Conservation (phyloP, 306 rosid genomes). For the Abrus pulchellus region DNA sequence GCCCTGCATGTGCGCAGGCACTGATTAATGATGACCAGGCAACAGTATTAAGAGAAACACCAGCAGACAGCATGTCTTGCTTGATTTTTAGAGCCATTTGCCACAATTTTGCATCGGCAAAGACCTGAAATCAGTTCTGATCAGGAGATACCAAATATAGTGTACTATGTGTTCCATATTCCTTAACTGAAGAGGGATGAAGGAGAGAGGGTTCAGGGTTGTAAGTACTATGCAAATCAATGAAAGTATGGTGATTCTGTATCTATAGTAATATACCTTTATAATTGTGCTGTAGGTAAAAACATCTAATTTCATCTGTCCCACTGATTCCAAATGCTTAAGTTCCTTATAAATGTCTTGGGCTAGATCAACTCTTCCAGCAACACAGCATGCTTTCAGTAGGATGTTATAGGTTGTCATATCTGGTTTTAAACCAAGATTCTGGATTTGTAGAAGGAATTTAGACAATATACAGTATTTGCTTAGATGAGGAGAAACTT, state of each 20-base stretch:
- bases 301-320: conserved; percentile 84
- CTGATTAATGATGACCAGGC: conserved; percentile 95
- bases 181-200: conserved; percentile 21
- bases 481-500: conserved; percentile 44
- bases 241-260: conserved; percentile 35
- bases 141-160: conserved; percentile 49
- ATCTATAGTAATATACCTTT: conserved; percentile 66
- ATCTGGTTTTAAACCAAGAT: conserved; percentile 75
- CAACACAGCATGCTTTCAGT: conserved; percentile 88
- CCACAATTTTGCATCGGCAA: conserved; percentile 89
- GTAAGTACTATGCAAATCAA: conserved; percentile 34
- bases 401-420: conserved; percentile 92
- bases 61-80: conserved; percentile 87
- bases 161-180: background rate
- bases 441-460: conserved; percentile 63
- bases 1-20: conserved; percentile 98
- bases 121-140: conserved; percentile 69
- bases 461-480: conserved; percentile 40
- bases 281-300: conserved; percentile 97
- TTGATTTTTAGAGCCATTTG: conserved; percentile 87
- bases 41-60: conserved; percentile 79
- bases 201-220: conserved; percentile 4
- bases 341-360: conserved; percentile 85
- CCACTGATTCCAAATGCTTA: conserved; percentile 78
- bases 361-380: conserved; percentile 95